A percentile compares a stretch with the other conserved stretches of the same genome.
Evolutionary conservation across 2,329 filamentous ascomycete species (phyloP).

Genomic region (Nannizziopsis arthrosporioides): DNA sequence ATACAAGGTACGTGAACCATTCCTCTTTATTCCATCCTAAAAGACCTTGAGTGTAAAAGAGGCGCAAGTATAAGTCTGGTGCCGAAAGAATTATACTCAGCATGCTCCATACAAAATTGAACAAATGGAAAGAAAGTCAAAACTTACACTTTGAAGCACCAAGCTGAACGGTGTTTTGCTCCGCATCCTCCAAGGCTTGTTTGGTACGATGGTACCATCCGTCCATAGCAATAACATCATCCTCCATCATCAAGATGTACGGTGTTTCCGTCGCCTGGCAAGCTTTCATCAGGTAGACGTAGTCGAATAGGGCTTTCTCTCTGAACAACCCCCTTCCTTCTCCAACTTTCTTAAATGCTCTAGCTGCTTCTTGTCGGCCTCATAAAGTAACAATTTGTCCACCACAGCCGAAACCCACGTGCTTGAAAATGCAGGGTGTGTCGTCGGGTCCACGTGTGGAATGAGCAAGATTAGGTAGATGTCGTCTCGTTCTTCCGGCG

Average conservation of each 20-base stretch:
- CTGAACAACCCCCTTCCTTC: slow-evolving; percentile 21
- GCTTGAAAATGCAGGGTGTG: slow-evolving; percentile 33
- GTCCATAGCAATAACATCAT: slow-evolving; percentile 38
- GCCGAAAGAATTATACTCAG: not conserved
- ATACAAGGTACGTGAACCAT: slow-evolving; percentile 10
- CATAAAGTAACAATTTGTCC: slow-evolving; percentile 35
- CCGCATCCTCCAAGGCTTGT: slow-evolving; percentile 25
- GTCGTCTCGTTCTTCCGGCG: slow-evolving; percentile 30
- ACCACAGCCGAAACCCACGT: slow-evolving; percentile 32
- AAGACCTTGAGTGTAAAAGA: slow-evolving; percentile 9
- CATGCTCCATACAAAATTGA: too few relatives aligned
- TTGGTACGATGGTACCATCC: slow-evolving; percentile 38
- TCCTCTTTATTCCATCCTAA: slow-evolving; percentile 11
- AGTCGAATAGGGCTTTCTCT: slow-evolving; percentile 37
- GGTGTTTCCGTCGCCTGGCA: slow-evolving; percentile 30
- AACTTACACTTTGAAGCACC: slow-evolving; percentile 18
- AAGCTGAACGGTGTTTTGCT: slow-evolving; percentile 22
- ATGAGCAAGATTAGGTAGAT: slow-evolving; percentile 37
- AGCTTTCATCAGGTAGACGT: slow-evolving; percentile 32
- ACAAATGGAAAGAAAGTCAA: not conserved
- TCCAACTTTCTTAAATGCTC: slow-evolving; percentile 28
- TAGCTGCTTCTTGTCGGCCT: slow-evolving; percentile 23
- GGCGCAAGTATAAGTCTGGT: slow-evolving; percentile 9
- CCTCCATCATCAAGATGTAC: slow-evolving; percentile 37
- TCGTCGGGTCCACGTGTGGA: slow-evolving; percentile 32